These are phyloP conservation scores for Leccinum disarticulatum DNA, from an alignment of 768 basidiomycete species.

Conservation along the genomic window DNA sequence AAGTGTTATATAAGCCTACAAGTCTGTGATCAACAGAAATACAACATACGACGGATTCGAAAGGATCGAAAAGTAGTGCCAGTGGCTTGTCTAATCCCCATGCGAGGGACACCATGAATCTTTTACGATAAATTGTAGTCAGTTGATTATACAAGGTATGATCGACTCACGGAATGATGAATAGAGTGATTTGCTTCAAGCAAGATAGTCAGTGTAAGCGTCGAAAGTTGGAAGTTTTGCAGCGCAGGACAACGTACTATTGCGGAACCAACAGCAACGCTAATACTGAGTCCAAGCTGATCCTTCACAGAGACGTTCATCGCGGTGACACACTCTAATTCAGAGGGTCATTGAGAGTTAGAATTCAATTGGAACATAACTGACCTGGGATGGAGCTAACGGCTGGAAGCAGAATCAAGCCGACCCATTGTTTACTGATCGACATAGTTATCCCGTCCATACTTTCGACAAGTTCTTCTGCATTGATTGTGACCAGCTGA, in stretches of 20 bases:
- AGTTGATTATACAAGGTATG: not conserved
- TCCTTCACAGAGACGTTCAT: conserved; percentile 86
- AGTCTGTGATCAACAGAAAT: not conserved
- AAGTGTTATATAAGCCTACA: conserved; percentile 10
- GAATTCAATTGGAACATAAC: conserved; percentile 3
- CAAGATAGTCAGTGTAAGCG: not conserved
- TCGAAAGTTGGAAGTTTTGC: not conserved
- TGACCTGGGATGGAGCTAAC: conserved; percentile 78
- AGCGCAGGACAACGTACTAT: conserved; percentile 47
- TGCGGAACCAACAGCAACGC: conserved; percentile 79
- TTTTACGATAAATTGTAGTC: conserved; percentile 26
- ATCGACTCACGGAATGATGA: conserved; percentile 73
- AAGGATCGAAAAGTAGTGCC: conserved; percentile 84
- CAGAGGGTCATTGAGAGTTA: not conserved
- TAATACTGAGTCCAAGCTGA: conserved; percentile 79
- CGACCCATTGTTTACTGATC: conserved; percentile 87
- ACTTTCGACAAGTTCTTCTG: conserved; percentile 76
- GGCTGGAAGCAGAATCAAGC: conserved; percentile 82
- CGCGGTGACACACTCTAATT: conserved; percentile 80
- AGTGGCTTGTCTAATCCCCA: conserved; percentile 84
- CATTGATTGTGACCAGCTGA: conserved; percentile 57
- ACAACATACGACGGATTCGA: conserved; percentile 66
- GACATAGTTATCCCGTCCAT: conserved; percentile 74
- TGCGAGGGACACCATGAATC: conserved; percentile 70
- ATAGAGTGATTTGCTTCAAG: conserved; percentile 73